Base-by-base conservation (phyloP, 345 rosid species). In the Citrus australasica region DNA sequence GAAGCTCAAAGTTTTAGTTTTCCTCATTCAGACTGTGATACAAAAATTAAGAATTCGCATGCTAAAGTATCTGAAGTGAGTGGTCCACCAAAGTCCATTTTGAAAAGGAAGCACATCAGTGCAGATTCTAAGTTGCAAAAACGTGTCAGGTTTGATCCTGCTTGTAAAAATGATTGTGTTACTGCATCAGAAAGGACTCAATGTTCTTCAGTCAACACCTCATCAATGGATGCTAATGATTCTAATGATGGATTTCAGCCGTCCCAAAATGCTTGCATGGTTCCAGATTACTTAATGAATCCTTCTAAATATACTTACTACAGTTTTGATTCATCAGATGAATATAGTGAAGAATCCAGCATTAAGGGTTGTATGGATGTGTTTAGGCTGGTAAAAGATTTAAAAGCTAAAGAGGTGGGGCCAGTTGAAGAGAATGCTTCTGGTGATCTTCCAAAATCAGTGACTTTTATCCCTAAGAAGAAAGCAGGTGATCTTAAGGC, bases 201-300 rank as follows among this genome's bases (percentile, higher is more conserved):
- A n/a, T 81, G 67, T 51, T 32, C 33, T 60, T 42, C 79, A 10
- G 33, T 42, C 22, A 75, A 38, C 60, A 30, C 69, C 56, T 58
- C 65, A 66, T 81, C 83, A n/a, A 40, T 63, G 66, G 48, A 82
- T 76, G 55, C 70, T 76, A 55, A 75, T 16, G 85, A 74, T 46
- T 81, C 79, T n/a, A 85, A 64, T 56, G 73, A 17, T 55, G 79
- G 17, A 67, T 69, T 38, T 69, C 56, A 73, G 77, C 19, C 33
- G 0, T 22, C 71, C 51, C 71, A 69, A 78, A 80, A 63, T 71
- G 78, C 75, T 55, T 42, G 73, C 56, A 74, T 46, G 24, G 79
- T 91, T 82, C 97, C 92, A 1, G 93, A 90, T 87, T 92, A 91
- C 79, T 24, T 92, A 76, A 21, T 74, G 62, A 87, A 91, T 79